Evolutionary conservation across 179 eudicot genomes (phyloP), one percentile per base, ranked within the genome.

Genomic region (Beta macrorhiza): DNA sequence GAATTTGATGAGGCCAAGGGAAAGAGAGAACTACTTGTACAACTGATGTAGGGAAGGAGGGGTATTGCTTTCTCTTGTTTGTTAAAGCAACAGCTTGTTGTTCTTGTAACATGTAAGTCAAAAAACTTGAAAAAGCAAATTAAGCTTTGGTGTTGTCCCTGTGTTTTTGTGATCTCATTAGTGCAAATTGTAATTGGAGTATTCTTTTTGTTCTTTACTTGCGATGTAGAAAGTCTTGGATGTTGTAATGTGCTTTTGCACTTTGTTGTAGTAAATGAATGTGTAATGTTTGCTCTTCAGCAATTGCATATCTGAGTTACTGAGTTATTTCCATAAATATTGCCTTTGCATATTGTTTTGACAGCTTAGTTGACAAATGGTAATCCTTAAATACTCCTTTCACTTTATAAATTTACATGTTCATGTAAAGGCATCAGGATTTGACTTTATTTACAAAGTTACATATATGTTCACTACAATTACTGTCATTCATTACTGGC

Each of bases 21-120:
- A 73, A 55, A 85, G 78, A 74, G 84, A 84, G 80, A 80, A 75
- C 80, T 85, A 82, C 75, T 74, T 83, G 74, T 84, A 73, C 79
- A 80, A 80, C 72, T 84, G 80, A 83, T 62, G 71, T 72, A 15
- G 37, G 57, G 80, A 83, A 67, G 71, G 52, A 15, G 67, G 16
- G 7, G 67, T 78, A 53, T 55, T 76, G 17, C 19, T 81, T 76
- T 57, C 75, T 74, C 58, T 70, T 59, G 69, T 75, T 82, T 75
- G 72, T 67, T 52, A 52, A 84, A 83, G 84, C 97, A 93, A 93
- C 98, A 81, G 80, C 98, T 93, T 92, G 92, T 92, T 92, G 93
- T 89, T 84, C 84, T 57, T 85, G 79, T 78, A 78, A 72, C 53
- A 5, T 79, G 80, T 78, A 78, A 72, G 76, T 49, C 62, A 63